A percentile compares a stretch with the other conserved stretches of the same genome.
phyloP scores from a whole-genome alignment of 2,329 filamentous ascomycete genomes.

The Penicillium thymicola region DNA sequence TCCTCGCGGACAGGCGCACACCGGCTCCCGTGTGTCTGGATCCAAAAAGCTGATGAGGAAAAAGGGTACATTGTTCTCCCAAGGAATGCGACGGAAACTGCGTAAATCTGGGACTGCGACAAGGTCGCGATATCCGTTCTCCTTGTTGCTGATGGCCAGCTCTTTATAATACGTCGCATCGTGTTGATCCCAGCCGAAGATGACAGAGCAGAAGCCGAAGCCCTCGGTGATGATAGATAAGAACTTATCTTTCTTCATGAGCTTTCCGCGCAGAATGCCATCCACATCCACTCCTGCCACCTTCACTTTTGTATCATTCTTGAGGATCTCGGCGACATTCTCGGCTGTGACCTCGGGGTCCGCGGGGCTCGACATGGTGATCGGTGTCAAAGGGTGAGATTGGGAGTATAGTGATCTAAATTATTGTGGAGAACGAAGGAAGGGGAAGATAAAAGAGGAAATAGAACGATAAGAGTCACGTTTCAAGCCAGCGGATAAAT shows the following conservation, averaged over 20 bases:
- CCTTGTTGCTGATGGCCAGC: conserved; percentile 80
- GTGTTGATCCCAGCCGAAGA: conserved; percentile 98
- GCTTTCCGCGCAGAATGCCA: conserved; percentile 80
- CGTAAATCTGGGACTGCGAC: conserved; percentile 75
- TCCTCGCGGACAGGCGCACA: conserved; percentile 77
- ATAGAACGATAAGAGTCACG: not conserved
- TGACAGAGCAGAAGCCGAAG: conserved; percentile 90
- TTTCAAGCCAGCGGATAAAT: not conserved
- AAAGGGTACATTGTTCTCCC: conserved; percentile 83
- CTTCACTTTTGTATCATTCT: conserved; percentile 75
- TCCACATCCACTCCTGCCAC: conserved; percentile 85
- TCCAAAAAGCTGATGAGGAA: conserved; percentile 82
- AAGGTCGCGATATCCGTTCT: conserved; percentile 85
- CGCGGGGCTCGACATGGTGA: conserved; percentile 12
- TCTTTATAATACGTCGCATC: conserved; percentile 85
- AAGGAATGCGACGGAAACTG: conserved; percentile 80
- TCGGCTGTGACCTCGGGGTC: conserved; percentile 51
- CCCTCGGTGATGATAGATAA: conserved; percentile 74
- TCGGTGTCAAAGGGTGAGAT: not conserved
- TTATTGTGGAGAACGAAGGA: not conserved
- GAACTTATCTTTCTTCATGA: conserved; percentile 92
- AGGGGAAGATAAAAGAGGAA: not conserved
- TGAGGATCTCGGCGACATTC: conserved; percentile 63
- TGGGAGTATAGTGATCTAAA: not conserved
- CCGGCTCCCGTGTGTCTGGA: conserved; percentile 67